Evolutionary conservation across 208 protist species (phyloP).

Genomic region (Leptomonas pyrrhocoris): DNA sequence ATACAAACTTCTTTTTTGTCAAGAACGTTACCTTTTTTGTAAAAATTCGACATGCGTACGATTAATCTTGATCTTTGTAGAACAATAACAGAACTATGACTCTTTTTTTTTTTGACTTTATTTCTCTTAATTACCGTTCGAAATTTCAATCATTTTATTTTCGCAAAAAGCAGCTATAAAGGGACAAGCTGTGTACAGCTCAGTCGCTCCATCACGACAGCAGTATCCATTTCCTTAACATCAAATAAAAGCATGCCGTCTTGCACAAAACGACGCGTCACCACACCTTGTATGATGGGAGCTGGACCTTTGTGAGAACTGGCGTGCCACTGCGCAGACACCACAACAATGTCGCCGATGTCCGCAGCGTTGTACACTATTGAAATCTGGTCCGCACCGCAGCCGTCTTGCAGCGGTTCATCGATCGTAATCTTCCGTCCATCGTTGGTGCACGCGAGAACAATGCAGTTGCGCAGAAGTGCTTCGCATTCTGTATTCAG

Average conservation of each 20-base stretch:
- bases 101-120: not conserved
- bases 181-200: constrained; percentile 55
- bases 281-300: constrained; percentile 41
- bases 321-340: constrained; percentile 20
- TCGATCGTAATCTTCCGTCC: constrained; percentile 20
- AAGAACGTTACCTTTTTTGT: too few relatives aligned
- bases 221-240: constrained; percentile 39
- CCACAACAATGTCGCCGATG: constrained; percentile 53
- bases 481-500: constrained; percentile 35
- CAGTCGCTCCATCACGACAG: constrained; percentile 36
- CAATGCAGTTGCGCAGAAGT: constrained; percentile 34
- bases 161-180: constrained; percentile 29
- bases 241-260: constrained; percentile 47
- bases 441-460: constrained; percentile 35
- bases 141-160: not conserved
- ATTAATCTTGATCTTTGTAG: too few relatives aligned
- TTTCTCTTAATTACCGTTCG: not conserved
- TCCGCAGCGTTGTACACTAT: constrained; percentile 45
- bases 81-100: too few relatives aligned
- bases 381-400: constrained; percentile 32
- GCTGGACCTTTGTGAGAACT: constrained; percentile 1
- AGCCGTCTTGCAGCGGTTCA: constrained; percentile 18
- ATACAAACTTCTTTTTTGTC: too few relatives aligned
- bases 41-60: too few relatives aligned
- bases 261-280: constrained; percentile 31